phyloP scores from a whole-genome alignment of 2,329 filamentous ascomycete species.

The Trichoderma arundinaceum region DNA sequence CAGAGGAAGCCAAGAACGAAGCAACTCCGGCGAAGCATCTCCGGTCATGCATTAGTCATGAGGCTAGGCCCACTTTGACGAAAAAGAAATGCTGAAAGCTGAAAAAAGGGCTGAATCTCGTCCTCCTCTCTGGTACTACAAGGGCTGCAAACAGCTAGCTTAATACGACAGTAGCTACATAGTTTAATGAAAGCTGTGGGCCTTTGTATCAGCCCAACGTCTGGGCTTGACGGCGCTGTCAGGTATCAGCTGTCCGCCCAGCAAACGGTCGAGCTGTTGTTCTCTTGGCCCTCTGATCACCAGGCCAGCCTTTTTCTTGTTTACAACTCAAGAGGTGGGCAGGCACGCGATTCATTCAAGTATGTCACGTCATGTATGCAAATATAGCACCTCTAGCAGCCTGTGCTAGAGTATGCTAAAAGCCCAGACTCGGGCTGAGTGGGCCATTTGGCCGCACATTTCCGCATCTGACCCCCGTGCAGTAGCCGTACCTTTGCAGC shows the following conservation, averaged over 20 bases:
- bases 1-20: neutral
- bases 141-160: neutral
- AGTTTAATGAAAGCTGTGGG: neutral
- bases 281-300: neutral
- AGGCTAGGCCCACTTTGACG: slow-evolving; percentile 6
- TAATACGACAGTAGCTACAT: slow-evolving; percentile 2
- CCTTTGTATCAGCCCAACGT: neutral
- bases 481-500: neutral
- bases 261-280: neutral
- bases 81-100: slow-evolving; percentile 1
- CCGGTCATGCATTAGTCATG: slow-evolving; percentile 10
- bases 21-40: neutral
- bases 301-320: neutral
- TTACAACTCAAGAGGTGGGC: neutral
- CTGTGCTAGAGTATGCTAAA: neutral
- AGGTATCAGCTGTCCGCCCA: neutral
- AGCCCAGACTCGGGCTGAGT: neutral
- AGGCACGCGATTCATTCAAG: neutral
- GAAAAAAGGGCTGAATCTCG: slow-evolving; percentile 16
- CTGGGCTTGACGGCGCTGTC: neutral
- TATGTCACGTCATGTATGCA: neutral
- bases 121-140: neutral
- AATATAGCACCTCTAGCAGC: neutral
- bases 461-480: slow-evolving; percentile 1
- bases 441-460: neutral